Conservation (phyloP, 352 stramenopile species). For the Globisporangium okanoganense region DNA sequence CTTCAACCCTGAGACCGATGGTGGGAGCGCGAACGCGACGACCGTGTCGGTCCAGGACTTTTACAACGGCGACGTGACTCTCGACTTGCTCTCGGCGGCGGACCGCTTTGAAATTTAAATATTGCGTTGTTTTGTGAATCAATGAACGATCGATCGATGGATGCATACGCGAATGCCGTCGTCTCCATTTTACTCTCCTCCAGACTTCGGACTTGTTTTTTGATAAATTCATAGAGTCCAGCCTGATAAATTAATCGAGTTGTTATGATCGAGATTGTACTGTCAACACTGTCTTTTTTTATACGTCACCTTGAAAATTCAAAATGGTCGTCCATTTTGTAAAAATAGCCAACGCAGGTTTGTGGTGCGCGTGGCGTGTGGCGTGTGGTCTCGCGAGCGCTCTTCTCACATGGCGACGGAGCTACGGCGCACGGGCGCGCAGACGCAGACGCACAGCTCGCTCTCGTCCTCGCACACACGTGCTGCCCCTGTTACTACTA, state of each 20-base stretch:
- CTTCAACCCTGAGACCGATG: constrained; percentile 28
- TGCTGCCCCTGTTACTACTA: not conserved
- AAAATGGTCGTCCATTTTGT: no score
- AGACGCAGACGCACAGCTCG: not conserved
- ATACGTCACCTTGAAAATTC: no score
- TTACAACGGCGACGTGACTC: constrained; percentile 38
- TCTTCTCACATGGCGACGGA: constrained; percentile 1
- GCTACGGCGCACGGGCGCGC: not conserved
- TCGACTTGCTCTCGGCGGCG: constrained; percentile 38
- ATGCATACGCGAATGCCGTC: not conserved
- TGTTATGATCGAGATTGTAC: no score
- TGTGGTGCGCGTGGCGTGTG: not conserved
- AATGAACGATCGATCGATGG: not conserved
- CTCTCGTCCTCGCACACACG: not conserved
- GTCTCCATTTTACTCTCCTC: not conserved
- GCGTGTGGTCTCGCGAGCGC: not conserved
- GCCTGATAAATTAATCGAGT: no score
- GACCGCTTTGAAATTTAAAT: constrained; percentile 57
- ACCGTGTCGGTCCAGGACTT: constrained; percentile 57
- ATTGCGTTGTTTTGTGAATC: constrained; percentile 1
- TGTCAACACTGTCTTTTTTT: no score
- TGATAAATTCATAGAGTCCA: not conserved
- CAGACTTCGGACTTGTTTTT: not conserved
- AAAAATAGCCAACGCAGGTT: no score
- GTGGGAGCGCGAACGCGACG: constrained; percentile 12